Base-by-base conservation (phyloP, 129 eudicot genomes). In the Escallonia herrerae region DNA sequence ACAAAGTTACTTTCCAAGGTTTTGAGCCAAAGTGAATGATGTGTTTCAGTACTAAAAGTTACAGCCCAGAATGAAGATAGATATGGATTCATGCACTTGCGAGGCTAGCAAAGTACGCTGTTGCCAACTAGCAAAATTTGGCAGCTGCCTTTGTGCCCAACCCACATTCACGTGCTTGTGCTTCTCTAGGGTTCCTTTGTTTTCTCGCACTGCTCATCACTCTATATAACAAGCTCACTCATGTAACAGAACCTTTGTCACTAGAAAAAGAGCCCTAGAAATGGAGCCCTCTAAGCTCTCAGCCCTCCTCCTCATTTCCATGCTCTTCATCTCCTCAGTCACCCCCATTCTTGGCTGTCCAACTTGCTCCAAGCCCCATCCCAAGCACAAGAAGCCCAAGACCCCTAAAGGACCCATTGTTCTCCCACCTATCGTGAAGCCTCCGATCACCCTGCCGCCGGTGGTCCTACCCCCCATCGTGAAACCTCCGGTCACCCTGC, bases 251-350 rank as follows among this genome's bases (percentile, higher is more conserved):
- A 50, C 57, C 43, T 59, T 63, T 13, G 15, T 5, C 74, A 47
- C 61, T 22, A 50, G 49, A 41, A 51, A 37, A 7, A 64, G 15
- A n/a, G 8, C 2, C 42, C 9, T 22, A 60, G 41, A 6, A 47
- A 81, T 81, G 84, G 82, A 78, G 65, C 70, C 87, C 68, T 66
- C 78, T 43, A 81, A 86, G 55, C 75, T 83, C 74, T 77, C 84
- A 54, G 81, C 91, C 47, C 78, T 90, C 42, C 83, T 90, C 60
- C 80, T 90, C 83, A 65, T 90, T 57, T 90, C 83, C 58, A 81
- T 86, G 80, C 69, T 90, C 69, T 73, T 87, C 74, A 55, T 83
- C 42, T 75, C 95, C 67, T 67, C 91, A 13, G 83, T 83, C 65
- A 69, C 78, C 56, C 84, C 88, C 46, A 68, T 79, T 58, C 84